Percentiles rank a stretch among this genome's conserved stretches.
phyloP scores from a whole-genome alignment of 2,329 filamentous ascomycete species.

The Trichoderma arundinaceum region DNA sequence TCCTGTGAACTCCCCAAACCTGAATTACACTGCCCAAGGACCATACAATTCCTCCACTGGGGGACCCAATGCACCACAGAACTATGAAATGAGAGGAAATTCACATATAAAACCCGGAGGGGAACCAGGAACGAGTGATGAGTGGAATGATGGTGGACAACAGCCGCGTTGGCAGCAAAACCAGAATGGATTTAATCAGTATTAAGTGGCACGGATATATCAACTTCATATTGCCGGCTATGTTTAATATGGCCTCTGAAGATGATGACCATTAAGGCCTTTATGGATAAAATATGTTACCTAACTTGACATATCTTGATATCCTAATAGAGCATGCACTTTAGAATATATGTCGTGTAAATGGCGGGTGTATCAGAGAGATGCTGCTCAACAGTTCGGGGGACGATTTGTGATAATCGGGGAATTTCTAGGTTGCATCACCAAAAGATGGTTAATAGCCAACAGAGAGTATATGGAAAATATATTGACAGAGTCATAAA shows the following conservation, averaged over 20 bases:
- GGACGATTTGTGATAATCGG: too few species aligned
- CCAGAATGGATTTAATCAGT: constrained; percentile 18
- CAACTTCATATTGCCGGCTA: not conserved
- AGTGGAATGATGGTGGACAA: constrained; percentile 7
- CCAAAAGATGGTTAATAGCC: too few species aligned
- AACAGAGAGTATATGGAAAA: too few species aligned
- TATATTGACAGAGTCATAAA: too few species aligned
- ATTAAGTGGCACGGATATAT: not conserved
- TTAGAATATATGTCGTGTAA: too few species aligned
- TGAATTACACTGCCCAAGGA: constrained; percentile 8
- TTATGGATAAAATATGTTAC: too few species aligned
- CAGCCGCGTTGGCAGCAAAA: constrained; percentile 20
- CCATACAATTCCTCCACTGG: not conserved
- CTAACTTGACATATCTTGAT: too few species aligned
- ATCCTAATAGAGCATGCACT: too few species aligned
- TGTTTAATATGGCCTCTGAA: not conserved
- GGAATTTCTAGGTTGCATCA: too few species aligned
- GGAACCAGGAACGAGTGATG: constrained; percentile 5
- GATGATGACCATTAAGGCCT: too few species aligned
- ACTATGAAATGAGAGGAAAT: constrained; percentile 10
- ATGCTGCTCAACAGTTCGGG: too few species aligned
- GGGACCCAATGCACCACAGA: not conserved
- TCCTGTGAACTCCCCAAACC: not conserved
- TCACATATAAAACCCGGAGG: not conserved
- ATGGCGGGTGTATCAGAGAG: too few species aligned